phyloP scores from a whole-genome alignment of 177 flowering plant genomes.

The Tripterygium wilfordii region DNA sequence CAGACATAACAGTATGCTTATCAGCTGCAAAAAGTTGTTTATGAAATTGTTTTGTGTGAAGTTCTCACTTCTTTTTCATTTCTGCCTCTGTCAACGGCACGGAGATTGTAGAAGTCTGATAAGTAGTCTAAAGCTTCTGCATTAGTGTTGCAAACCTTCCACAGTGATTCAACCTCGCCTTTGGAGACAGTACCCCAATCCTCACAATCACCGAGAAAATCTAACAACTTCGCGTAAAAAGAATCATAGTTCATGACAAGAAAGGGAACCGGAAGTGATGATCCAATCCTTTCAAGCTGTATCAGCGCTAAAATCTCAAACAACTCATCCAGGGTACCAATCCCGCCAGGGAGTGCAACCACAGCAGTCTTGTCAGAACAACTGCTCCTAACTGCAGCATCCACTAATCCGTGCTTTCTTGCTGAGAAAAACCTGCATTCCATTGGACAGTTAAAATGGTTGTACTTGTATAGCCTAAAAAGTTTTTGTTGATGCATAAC shows the following conservation, averaged over 20 bases:
- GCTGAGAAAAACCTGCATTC: conserved; percentile 84
- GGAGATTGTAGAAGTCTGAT: conserved; percentile 48
- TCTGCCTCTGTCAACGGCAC: conserved; percentile 10
- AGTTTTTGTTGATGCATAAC: not conserved
- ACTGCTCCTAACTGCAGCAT: conserved; percentile 63
- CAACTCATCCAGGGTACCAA: conserved; percentile 86
- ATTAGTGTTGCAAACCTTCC: conserved; percentile 69
- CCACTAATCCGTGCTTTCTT: conserved; percentile 90
- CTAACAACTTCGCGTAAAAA: conserved; percentile 70
- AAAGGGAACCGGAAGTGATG: conserved; percentile 76
- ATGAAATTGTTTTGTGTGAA: conserved; percentile 6
- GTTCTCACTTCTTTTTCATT: conserved; percentile 11
- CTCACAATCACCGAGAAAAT: conserved; percentile 67
- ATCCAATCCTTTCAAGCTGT: conserved; percentile 85
- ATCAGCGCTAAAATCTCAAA: conserved; percentile 82
- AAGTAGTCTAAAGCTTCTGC: conserved; percentile 72
- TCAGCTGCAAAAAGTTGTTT: no score
- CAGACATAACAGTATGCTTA: no score
- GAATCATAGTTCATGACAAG: conserved; percentile 89
- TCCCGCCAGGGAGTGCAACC: conserved; percentile 84
- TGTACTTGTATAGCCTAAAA: not conserved
- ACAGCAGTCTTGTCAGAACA: conserved; percentile 70
- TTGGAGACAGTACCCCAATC: conserved; percentile 56
- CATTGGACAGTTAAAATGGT: not conserved
- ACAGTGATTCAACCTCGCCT: conserved; percentile 68